These are phyloP conservation scores for Solanum chiquidenum DNA, from an alignment of 257 asterid species.

Conservation along the genomic window DNA sequence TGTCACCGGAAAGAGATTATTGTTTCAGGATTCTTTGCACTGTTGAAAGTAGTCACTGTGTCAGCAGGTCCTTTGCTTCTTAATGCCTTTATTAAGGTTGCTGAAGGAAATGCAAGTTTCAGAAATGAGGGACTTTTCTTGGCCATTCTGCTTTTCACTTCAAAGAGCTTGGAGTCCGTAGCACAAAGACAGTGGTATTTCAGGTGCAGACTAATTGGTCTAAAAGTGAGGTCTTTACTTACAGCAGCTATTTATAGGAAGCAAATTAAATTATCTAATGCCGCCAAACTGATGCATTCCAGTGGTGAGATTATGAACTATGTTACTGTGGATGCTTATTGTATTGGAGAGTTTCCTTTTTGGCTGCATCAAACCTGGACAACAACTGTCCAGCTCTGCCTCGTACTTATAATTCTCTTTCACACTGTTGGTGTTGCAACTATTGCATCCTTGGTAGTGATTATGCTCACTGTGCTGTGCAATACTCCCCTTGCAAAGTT, in stretches of 20 bases:
- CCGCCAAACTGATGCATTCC: conserved; percentile 8
- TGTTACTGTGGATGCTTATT: conserved; percentile 9
- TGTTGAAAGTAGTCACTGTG: conserved; percentile 38
- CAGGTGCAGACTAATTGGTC: conserved; percentile 40
- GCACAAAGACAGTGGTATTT: conserved; percentile 71
- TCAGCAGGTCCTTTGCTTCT: conserved; percentile 78
- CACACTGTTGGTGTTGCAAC: conserved; percentile 3
- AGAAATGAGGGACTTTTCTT: conserved; percentile 45
- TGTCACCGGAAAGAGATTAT: conserved; percentile 30
- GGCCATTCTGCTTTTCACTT: conserved; percentile 41
- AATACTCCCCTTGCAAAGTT: conserved; percentile 12
- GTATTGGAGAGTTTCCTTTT: conserved; percentile 11
- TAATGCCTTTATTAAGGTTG: conserved; percentile 57
- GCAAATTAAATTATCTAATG: conserved; percentile 1
- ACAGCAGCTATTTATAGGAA: conserved; percentile 11
- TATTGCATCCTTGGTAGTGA: conserved; percentile 2
- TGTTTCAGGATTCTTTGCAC: conserved; percentile 41
- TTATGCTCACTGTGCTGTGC: conserved; percentile 2
- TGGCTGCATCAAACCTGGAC: conserved; percentile 14
- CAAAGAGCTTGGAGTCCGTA: conserved; percentile 64
- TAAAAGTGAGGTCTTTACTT: conserved; percentile 3
- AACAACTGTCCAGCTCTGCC: conserved; percentile 27
- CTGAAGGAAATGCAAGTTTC: conserved; percentile 37
- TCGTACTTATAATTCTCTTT: conserved; percentile 1
- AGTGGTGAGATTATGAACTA: conserved; percentile 12